Conservation (phyloP, 768 basidiomycete species). For the Hysterangium stoloniferum region DNA sequence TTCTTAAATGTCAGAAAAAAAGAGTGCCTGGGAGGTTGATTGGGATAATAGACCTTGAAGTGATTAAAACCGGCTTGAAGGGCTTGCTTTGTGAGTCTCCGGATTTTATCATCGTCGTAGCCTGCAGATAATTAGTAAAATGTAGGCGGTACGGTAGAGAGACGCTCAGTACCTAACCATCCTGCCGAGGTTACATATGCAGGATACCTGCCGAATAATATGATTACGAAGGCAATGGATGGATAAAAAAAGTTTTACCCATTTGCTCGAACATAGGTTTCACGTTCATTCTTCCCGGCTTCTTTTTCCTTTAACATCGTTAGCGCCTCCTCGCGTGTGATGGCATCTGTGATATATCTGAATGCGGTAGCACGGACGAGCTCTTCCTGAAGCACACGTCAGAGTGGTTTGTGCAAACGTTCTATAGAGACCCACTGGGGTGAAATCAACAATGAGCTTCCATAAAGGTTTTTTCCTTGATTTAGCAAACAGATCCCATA, state of each 20-base stretch:
- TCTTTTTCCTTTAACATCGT: slow-evolving; percentile 72
- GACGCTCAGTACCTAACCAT: slow-evolving; percentile 79
- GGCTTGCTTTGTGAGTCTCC: slow-evolving; percentile 78
- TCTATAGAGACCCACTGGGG: slow-evolving; percentile 40
- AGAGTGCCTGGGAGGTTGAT: background rate
- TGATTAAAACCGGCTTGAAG: slow-evolving; percentile 88
- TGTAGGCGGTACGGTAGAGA: background rate
- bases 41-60: slow-evolving; percentile 54
- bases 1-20: background rate
- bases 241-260: slow-evolving; percentile 35
- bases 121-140: slow-evolving; percentile 31
- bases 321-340: slow-evolving; percentile 87
- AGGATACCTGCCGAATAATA: slow-evolving; percentile 53
- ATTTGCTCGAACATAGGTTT: slow-evolving; percentile 60
- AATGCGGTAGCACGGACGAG: slow-evolving; percentile 70
- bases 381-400: slow-evolving; percentile 46
- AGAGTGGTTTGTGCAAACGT: background rate
- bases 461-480: slow-evolving; percentile 79
- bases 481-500: slow-evolving; percentile 91
- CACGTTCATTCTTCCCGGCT: slow-evolving; percentile 68
- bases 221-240: background rate
- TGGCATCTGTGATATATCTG: slow-evolving; percentile 88
- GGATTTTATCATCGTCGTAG: slow-evolving; percentile 89
- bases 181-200: slow-evolving; percentile 92
- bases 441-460: slow-evolving; percentile 91